phyloP scores from a whole-genome alignment of 805 yeast genomes.

The Alloascoidea africana region DNA sequence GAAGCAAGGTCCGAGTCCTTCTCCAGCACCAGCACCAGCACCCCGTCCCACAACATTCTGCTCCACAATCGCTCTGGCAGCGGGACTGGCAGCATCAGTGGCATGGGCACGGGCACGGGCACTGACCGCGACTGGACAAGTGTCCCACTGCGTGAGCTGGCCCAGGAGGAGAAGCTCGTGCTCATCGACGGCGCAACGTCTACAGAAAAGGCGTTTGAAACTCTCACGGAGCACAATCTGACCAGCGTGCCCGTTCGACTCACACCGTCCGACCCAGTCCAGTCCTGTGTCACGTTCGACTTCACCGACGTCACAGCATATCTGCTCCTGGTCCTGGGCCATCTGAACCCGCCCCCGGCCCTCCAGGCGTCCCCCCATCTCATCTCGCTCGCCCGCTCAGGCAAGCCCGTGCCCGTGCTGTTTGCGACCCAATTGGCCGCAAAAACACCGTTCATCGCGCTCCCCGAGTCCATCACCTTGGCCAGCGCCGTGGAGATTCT shows the following conservation, averaged over 20 bases:
- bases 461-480: slow-evolving; percentile 46
- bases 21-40: too few species aligned
- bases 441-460: slow-evolving; percentile 74
- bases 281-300: slow-evolving; percentile 80
- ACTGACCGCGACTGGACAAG: slow-evolving; percentile 68
- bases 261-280: too few species aligned
- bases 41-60: too few species aligned
- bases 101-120: too few species aligned
- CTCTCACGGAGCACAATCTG: slow-evolving; percentile 51
- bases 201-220: slow-evolving; percentile 81
- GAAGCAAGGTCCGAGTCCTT: too few species aligned
- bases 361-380: slow-evolving; percentile 26
- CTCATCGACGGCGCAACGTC: slow-evolving; percentile 50
- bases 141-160: slow-evolving; percentile 53
- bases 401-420: slow-evolving; percentile 84
- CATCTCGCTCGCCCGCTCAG: slow-evolving; percentile 56
- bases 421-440: slow-evolving; percentile 76
- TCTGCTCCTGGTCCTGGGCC: slow-evolving; percentile 70
- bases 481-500: slow-evolving; percentile 69
- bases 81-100: too few species aligned
- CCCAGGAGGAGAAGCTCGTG: slow-evolving; percentile 65
- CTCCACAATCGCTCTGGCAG: too few species aligned
- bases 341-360: slow-evolving; percentile 22
- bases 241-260: slow-evolving; percentile 69
- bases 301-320: slow-evolving; percentile 85